Evolutionary conservation across 2,329 filamentous ascomycete genomes (phyloP), one percentile per base, ranked within the genome.

Genomic region (Xylaria sp.): DNA sequence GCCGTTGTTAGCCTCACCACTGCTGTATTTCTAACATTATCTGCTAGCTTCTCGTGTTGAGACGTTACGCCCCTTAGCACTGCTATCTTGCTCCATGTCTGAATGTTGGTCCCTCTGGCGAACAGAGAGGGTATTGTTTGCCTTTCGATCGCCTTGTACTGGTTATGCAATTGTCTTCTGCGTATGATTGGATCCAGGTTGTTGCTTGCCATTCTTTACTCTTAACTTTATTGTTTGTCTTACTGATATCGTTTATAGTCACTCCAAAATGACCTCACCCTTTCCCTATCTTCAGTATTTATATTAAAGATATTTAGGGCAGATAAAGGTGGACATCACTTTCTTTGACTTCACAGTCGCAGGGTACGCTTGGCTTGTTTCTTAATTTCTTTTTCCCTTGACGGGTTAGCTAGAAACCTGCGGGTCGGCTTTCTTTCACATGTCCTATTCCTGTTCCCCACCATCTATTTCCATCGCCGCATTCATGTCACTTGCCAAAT

Each of bases 41-140:
- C 25, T 1, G 2, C 3, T 2, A 48, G 7, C 6, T 23, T 23
- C 6, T 9, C 3, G n/a, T 37, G 15, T 15, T 54, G 29, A 9
- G 6, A 1, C 31, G 4, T 15, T 13, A 37, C 3, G 1, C 41
- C 19, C 21, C 4, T n/a, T 7, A 40, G 7, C 23, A 48, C n/a
- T 1, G 0, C 3, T 1, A 1, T n/a, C 25, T 48, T 48, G 35
- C 23, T 49, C 25, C 43, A 49, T 27, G 6, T 7, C 8, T 4
- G 3, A 15, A 7, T 9, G 21, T 27, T 6, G n/a, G 1, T 7
- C 3, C 11, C 19, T 1, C 1, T 3, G 1, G 0, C 1, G 31
- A 55, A 47, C 10, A 55, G 23, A 21, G 31, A 21, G 4, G n/a
- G 1, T 29, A 55, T 19, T 1, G 11, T 23, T 29, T 3, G 1